A percentile compares a stretch with the other conserved stretches of the same genome.
Conservation (phyloP, 345 rosid species). For the Acer negundo region DNA sequence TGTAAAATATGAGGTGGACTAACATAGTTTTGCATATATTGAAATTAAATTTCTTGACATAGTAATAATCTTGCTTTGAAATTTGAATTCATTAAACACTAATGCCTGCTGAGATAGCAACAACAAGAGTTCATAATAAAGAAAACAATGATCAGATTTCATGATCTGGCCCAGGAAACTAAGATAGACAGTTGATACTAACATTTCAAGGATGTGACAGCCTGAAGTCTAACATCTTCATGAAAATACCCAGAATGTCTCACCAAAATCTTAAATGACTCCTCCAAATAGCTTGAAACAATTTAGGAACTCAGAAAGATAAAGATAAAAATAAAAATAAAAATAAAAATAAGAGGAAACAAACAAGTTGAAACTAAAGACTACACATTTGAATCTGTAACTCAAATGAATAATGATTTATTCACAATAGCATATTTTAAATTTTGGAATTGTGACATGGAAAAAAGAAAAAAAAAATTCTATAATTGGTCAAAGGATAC, state of each 20-base stretch:
- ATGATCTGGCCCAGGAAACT: neutral
- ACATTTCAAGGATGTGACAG: conserved; percentile 82
- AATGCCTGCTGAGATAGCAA: neutral
- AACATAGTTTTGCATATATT: neutral
- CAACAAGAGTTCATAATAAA: neutral
- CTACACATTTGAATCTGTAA: neutral
- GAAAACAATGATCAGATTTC: neutral
- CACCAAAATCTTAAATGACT: conserved; percentile 76
- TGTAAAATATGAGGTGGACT: neutral
- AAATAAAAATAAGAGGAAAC: neutral
- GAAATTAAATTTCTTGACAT: neutral
- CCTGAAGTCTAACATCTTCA: conserved; percentile 99
- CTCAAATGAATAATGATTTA: conserved; percentile 9
- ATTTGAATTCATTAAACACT: neutral
- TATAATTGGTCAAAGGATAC: conserved; percentile 62
- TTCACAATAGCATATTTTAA: neutral
- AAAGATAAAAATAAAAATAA: neutral
- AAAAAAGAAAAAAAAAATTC: conserved; percentile 14
- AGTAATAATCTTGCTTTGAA: neutral
- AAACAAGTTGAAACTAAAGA: neutral
- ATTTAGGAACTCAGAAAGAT: conserved; percentile 45
- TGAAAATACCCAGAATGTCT: conserved; percentile 91
- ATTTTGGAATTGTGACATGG: neutral
- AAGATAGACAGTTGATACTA: conserved; percentile 34
- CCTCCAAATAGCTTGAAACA: conserved; percentile 80